Evolutionary conservation across 371 early-diverging fungal genomes (phyloP), one percentile per base, ranked within the genome.

Genomic region (Smittium culicis): DNA sequence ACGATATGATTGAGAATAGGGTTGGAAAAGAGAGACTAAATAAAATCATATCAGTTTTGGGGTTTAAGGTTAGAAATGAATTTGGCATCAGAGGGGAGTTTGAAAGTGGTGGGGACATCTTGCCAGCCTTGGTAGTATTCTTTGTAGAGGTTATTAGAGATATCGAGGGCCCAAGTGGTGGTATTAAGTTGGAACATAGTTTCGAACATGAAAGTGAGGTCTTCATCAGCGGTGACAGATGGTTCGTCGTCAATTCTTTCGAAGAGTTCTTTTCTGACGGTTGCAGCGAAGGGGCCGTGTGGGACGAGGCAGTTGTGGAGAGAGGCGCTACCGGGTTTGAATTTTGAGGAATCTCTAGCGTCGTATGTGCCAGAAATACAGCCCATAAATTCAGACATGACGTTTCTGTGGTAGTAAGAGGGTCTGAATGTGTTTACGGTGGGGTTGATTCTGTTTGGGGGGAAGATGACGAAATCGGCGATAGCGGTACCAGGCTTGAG

Each of bases 171-270:
- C 96, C 94, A 96, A 65, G 80, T 79, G 24, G 91, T 87, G 20
- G 90, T 75, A 34, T 87, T 84, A 30, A 97, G 77, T 81, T 89
- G 87, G 72, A 88, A 79, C 65, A 81, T 82, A 0, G 88, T 83
- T 75, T 97, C 97, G 73, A 97, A 97, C 97, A 97, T 97, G 76
- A 97, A 97, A 0, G 96, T 87, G 80, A 89, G 85, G 2, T 92
- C 89, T 61, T 79, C 80, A 45, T 89, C 85, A 25, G 88, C 87
- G 35, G 94, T 86, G 66, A 91, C 86, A 34, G 82, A 81, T 16
- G 95, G 94, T 66, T 80, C 77, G 30, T 91, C 77, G n/a, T 64
- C 64, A 32, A 60, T 32, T 24, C 64, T 35, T 27, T 28, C 11
- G n/a, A 55, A 24, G 14, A 34, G 8, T 35, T 88, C 85, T 34